phyloP scores from a whole-genome alignment of 2,329 filamentous ascomycete genomes.

The Tolypocladium cylindrosporum region DNA sequence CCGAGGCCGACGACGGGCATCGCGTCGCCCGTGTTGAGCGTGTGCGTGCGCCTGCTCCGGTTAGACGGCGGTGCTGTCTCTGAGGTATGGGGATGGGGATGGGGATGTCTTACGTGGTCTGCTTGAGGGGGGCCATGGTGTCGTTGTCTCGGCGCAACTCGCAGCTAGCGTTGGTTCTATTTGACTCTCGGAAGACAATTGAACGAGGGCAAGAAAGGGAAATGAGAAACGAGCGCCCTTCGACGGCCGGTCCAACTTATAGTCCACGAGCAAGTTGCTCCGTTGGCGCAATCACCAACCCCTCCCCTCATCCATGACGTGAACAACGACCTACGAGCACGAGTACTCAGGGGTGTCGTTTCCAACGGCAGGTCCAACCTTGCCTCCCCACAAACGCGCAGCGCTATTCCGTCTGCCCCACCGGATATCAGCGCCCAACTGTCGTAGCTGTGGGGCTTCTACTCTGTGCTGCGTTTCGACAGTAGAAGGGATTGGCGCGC shows the following conservation, averaged over 20 bases:
- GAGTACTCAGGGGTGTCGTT: no score
- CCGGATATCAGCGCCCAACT: neutral
- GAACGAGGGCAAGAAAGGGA: neutral
- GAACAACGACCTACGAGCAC: no score
- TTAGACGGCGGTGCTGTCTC: neutral
- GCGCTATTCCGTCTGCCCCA: neutral
- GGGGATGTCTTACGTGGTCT: slow-evolving; percentile 1
- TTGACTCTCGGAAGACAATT: neutral
- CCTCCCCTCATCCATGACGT: neutral
- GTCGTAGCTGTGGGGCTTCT: no score
- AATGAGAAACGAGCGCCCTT: neutral
- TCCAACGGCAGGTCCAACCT: no score
- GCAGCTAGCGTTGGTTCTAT: neutral
- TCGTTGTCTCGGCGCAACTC: neutral
- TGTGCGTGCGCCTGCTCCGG: slow-evolving; percentile 36
- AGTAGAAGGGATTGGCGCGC: no score
- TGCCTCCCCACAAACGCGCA: neutral
- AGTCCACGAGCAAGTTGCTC: neutral
- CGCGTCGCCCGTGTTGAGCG: slow-evolving; percentile 65
- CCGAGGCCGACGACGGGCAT: slow-evolving; percentile 70
- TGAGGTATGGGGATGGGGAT: no score
- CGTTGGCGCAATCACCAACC: neutral
- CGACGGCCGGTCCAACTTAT: neutral
- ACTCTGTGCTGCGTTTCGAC: no score
- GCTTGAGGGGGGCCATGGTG: slow-evolving; percentile 4